Percentiles rank a stretch among this genome's conserved stretches.
Evolutionary conservation across 768 basidiomycete species (phyloP).

Genomic region (Suillus fuscotomentosus): DNA sequence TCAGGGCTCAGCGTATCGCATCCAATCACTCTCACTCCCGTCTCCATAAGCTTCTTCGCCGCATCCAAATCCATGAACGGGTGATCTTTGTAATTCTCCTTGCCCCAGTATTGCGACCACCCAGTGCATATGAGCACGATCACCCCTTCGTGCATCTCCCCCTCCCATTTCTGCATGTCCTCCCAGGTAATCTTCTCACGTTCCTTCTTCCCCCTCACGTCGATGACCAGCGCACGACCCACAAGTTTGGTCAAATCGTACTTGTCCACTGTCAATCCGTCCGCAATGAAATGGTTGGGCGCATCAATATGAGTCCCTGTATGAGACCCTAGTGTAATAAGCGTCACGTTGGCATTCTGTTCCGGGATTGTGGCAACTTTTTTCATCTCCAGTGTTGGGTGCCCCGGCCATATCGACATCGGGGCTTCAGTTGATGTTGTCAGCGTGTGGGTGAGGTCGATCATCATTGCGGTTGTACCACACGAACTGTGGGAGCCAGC

Average conservation of each 20-base stretch:
- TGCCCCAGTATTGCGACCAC: conserved; percentile 57
- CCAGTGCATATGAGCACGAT: conserved; percentile 61
- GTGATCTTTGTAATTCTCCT: conserved; percentile 49
- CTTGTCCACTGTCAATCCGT: conserved; percentile 53
- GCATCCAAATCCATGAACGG: conserved; percentile 56
- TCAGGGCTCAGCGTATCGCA: conserved; percentile 68
- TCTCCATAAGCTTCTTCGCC: conserved; percentile 45
- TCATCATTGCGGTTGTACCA: conserved; percentile 11
- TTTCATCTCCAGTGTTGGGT: conserved; percentile 17
- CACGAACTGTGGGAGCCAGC: background rate
- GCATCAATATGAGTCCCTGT: conserved; percentile 80
- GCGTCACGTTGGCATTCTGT: conserved; percentile 13
- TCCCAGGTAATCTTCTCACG: conserved; percentile 58
- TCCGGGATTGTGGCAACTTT: conserved; percentile 8
- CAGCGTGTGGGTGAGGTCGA: conserved; percentile 25
- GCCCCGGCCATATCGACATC: conserved; percentile 25
- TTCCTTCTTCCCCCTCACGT: conserved; percentile 42
- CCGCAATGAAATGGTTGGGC: conserved; percentile 62
- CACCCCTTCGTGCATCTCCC: conserved; percentile 36
- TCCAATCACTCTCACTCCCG: conserved; percentile 56
- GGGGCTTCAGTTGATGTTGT: conserved; percentile 9
- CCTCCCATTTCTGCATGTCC: conserved; percentile 38
- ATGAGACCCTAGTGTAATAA: conserved; percentile 60
- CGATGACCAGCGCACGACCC: conserved; percentile 52
- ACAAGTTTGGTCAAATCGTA: conserved; percentile 52